Base-by-base conservation (phyloP, 805 yeast species). In the Monosporozyma yasuniensis region DNA sequence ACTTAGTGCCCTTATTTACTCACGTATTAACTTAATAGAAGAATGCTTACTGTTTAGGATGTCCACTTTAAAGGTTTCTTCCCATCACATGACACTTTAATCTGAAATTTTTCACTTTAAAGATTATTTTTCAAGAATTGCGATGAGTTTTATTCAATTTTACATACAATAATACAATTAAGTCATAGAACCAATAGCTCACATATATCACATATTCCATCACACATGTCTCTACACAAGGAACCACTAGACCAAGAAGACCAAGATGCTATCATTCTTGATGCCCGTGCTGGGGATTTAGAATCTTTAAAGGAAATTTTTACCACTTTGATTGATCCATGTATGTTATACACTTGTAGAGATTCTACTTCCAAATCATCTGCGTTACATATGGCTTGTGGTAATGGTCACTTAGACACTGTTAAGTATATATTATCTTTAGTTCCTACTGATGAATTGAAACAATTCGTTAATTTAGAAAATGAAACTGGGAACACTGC, bases 381-480 rank as follows among this genome's bases (percentile, higher is more conserved):
- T 0, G 84, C 96, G 7, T 70, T 93, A 46, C 99, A 93, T 64
- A 87, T 87, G 90, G 97, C 98, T 0, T 82, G 95, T 22, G 99
- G 95, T 25, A 93, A 93, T 68, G 99, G 97, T 1, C 95, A 91
- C 64, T 55, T 71, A 4, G 89, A 82, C 28, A 79, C 82, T 3
- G 77, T 86, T 23, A 68, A 77, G 58, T 84, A 76, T 57, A 65
- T 89, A 23, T 61, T 88, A 30, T 69, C 77, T 0, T 61, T 79
- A 27, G 59, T 75, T 0, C 65, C 71, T 30, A 46, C 49, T 6
- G 71, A 65, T 30, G 75, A 79, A 9, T 78, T 79, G 14, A 66
- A 63, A n/a, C 54, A 57, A 14, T 66, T 77, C 39, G 74, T 80
- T 18, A 76, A 79, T 52, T 60, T 67, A 18, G 74, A 72, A 49